A percentile compares a stretch with the other conserved stretches of the same genome.
These are phyloP conservation scores for Clarireedia hainanense DNA, from an alignment of 2,329 filamentous ascomycete genomes.

Conservation along the genomic window DNA sequence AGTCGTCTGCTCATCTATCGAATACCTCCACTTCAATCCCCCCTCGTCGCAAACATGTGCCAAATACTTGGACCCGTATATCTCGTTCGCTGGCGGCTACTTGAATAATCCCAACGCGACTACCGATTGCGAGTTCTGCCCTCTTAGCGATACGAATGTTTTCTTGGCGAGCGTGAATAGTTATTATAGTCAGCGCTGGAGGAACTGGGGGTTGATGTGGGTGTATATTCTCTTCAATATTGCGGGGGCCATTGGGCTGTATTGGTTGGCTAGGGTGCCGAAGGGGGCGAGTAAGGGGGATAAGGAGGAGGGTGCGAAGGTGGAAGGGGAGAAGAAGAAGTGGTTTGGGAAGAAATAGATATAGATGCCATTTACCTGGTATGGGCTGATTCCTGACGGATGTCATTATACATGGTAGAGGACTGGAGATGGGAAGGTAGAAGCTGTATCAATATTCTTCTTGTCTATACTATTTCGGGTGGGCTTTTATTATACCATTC, in stretches of 20 bases:
- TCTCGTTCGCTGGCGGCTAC: conserved; percentile 42
- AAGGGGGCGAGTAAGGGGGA: conserved; percentile 30
- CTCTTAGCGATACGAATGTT: conserved; percentile 42
- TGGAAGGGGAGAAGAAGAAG: neutral
- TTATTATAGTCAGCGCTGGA: conserved; percentile 53
- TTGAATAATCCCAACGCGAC: conserved; percentile 43
- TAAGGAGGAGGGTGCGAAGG: neutral
- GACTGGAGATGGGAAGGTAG: neutral
- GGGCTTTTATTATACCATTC: no score
- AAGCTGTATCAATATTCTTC: no score
- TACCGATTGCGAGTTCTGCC: conserved; percentile 47
- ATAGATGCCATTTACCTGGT: neutral
- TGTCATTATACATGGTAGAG: neutral
- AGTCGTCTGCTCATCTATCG: conserved; percentile 61
- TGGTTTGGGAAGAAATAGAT: conserved; percentile 5
- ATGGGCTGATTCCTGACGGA: neutral
- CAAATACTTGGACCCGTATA: conserved; percentile 48
- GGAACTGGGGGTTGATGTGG: conserved; percentile 55
- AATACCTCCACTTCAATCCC: conserved; percentile 61
- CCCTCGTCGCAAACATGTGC: conserved; percentile 48
- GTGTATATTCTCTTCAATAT: conserved; percentile 43
- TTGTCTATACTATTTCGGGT: no score
- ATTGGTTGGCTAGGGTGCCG: conserved; percentile 43
- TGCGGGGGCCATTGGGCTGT: conserved; percentile 42
- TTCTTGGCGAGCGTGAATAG: conserved; percentile 43